Evolutionary conservation across 2,329 filamentous ascomycete species (phyloP), one percentile per base, ranked within the genome.

Genomic region (Aspergillus eucalypticola): DNA sequence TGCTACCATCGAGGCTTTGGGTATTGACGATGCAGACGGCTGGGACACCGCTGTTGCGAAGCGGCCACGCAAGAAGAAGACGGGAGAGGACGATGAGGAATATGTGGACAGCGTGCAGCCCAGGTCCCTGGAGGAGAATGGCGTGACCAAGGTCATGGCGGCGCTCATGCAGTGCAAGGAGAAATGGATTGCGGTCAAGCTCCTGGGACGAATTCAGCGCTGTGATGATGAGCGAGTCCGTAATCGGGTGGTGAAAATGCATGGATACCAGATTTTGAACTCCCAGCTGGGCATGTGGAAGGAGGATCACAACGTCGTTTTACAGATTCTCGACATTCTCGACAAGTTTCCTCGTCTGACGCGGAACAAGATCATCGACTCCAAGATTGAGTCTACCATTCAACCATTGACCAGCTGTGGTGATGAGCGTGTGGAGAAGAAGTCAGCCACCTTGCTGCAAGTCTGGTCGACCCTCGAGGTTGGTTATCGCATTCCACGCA

Each of bases 131-230:
- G 88, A 92, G 66, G 91, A 95, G 70, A 86, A 89, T 60, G 91
- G 90, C 64, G 92, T 96, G 62, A 91, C 90, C 70, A 96, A 96
- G 78, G 92, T 97, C 76, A 96, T 97, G 92, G 93, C 94, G 23
- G 90, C 92, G 56, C 86, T 99, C 60, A 93, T 96, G 87, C 94
- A 97, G 76, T 96, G 92, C 83, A 96, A 96, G 78, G 95, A 99
- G 82, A 97, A 97, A 78, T 99, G 95, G 95, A 97, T 99, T 76
- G 92, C 91, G 2, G 92, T 97, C 78, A 98, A 98, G 78, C 82
- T 99, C 59, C 85, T 99, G 61, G 86, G 88, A 67, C 93, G 95
- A 55, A 92, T 99, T 63, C 91, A 96, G 76, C 85, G 86, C 42
- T 93, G 90, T 72, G 86, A 94, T 52, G 92, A 97, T 67, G 92